A percentile compares a stretch with the other conserved stretches of the same genome.
Evolutionary conservation across 2,329 filamentous ascomycete species (phyloP).

Genomic region (Dothidotthia symphoricarpi): DNA sequence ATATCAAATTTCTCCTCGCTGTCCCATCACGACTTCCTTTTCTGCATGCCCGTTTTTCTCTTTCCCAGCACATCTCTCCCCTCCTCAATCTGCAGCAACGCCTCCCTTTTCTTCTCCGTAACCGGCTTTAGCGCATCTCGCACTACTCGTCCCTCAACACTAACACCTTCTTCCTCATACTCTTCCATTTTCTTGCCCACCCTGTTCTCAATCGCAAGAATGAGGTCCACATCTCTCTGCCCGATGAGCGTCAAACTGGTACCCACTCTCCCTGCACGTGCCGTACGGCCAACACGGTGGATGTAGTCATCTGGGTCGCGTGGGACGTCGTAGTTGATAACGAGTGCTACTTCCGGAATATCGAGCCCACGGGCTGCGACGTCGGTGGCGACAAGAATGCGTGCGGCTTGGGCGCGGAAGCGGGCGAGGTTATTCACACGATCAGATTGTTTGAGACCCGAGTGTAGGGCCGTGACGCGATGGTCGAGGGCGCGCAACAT

Average conservation of each 20-base stretch:
- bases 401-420: conserved; percentile 84
- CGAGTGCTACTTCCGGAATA: conserved; percentile 85
- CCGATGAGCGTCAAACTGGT: conserved; percentile 86
- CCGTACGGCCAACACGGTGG: conserved; percentile 91
- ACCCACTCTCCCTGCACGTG: conserved; percentile 81
- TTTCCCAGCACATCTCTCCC: conserved; percentile 90
- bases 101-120: conserved; percentile 93
- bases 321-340: conserved; percentile 94
- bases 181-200: conserved; percentile 77
- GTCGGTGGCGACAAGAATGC: conserved; percentile 91
- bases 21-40: conserved; percentile 14
- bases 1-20: too few relatives aligned
- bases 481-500: conserved; percentile 82
- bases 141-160: conserved; percentile 85
- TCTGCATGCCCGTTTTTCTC: conserved; percentile 50
- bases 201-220: conserved; percentile 84
- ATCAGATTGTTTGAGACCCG: conserved; percentile 78
- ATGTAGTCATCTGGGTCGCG: conserved; percentile 98
- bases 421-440: conserved; percentile 83
- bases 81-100: conserved; percentile 86
- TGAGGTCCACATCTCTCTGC: conserved; percentile 85
- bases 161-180: conserved; percentile 88
- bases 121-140: conserved; percentile 84
- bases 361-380: conserved; percentile 92
- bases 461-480: conserved; percentile 88